A percentile compares a stretch with the other conserved stretches of the same genome.
Conservation (phyloP, 257 asterid genomes). For the Petunia axillaris region DNA sequence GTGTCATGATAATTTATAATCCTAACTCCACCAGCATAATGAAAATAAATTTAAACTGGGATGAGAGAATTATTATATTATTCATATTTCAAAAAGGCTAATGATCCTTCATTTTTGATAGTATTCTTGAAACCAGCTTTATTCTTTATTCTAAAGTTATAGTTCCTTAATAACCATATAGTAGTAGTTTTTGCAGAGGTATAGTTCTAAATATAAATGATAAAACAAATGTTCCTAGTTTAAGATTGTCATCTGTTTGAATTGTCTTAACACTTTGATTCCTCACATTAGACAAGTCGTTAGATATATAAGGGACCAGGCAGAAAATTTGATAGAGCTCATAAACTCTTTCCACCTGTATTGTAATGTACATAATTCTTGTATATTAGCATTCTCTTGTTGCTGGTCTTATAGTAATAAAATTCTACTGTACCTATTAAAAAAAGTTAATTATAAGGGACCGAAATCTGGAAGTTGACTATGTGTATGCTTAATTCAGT, state of each 20-base stretch:
- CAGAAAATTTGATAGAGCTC: too few relatives aligned
- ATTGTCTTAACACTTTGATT: not conserved
- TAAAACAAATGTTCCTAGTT: not conserved
- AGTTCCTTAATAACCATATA: not conserved
- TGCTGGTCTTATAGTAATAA: too few relatives aligned
- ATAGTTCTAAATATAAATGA: not conserved
- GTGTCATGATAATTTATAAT: not conserved
- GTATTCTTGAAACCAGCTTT: not conserved
- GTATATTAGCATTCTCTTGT: too few relatives aligned
- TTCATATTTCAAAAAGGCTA: not conserved
- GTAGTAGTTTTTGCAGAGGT: not conserved
- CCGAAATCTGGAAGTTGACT: not conserved
- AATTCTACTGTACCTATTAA: too few relatives aligned
- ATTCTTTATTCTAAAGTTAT: not conserved
- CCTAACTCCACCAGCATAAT: slow-evolving; percentile 1
- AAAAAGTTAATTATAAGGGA: not conserved
- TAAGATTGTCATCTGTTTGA: not conserved
- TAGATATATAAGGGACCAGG: too few relatives aligned
- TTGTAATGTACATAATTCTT: too few relatives aligned
- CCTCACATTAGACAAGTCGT: too few relatives aligned
- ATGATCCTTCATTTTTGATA: not conserved
- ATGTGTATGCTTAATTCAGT: not conserved
- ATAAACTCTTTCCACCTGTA: too few relatives aligned
- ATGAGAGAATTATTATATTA: not conserved
- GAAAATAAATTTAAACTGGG: not conserved